phyloP scores from a whole-genome alignment of 768 basidiomycete genomes.

The Auricularia sp. region DNA sequence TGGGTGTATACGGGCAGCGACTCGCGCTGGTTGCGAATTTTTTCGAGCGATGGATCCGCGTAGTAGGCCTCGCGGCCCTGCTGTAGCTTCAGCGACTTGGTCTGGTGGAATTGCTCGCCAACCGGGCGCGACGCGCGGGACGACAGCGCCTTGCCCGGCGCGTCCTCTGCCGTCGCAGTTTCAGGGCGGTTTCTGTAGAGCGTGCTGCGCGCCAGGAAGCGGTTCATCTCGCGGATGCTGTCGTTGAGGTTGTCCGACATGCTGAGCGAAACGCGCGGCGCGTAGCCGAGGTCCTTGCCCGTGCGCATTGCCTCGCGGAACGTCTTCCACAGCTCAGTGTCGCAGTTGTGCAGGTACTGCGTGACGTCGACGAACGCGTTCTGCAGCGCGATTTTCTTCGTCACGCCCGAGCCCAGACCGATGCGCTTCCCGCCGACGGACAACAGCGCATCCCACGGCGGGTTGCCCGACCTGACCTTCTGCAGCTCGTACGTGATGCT shows the following conservation, averaged over 20 bases:
- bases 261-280: constrained; percentile 56
- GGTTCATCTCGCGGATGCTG: constrained; percentile 59
- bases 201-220: constrained; percentile 50
- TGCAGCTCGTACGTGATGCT: constrained; percentile 47
- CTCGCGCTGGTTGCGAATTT: constrained; percentile 57
- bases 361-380: constrained; percentile 82
- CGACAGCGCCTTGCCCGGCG: constrained; percentile 20
- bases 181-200: constrained; percentile 51
- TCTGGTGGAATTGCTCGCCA: constrained; percentile 20
- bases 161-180: constrained; percentile 7
- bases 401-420: constrained; percentile 60
- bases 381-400: constrained; percentile 62
- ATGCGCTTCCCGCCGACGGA: constrained; percentile 69
- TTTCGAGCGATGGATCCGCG: constrained; percentile 44
- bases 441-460: constrained; percentile 64
- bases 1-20: constrained; percentile 68
- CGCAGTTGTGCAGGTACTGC: constrained; percentile 78
- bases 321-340: constrained; percentile 66
- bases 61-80: constrained; percentile 51
- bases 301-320: constrained; percentile 53
- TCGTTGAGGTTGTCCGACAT: constrained; percentile 57
- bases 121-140: constrained; percentile 15
- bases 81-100: constrained; percentile 51
- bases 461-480: constrained; percentile 16
- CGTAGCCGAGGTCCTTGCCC: constrained; percentile 61